Evolutionary conservation across 2,329 filamentous ascomycete species (phyloP).

Genomic region (Calonectria hongkongensis): DNA sequence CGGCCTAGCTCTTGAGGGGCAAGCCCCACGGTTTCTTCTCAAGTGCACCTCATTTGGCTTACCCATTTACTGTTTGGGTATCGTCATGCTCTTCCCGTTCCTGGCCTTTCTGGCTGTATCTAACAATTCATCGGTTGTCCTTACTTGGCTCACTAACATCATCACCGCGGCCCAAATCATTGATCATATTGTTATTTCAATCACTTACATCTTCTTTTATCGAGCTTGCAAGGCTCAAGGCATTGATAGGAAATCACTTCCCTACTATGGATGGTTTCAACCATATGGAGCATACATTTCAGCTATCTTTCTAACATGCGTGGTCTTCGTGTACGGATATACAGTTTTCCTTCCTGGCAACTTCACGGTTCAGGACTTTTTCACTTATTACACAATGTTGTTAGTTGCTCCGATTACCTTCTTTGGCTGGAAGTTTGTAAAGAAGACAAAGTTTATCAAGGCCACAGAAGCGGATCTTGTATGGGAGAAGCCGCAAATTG

Average conservation of each 20-base stretch:
- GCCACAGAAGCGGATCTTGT: slow-evolving; percentile 70
- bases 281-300: slow-evolving; percentile 17
- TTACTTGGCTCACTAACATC: slow-evolving; percentile 67
- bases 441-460: slow-evolving; percentile 69
- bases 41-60: slow-evolving; percentile 72
- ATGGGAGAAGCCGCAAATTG: slow-evolving; percentile 57
- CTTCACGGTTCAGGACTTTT: slow-evolving; percentile 57
- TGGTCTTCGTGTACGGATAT: slow-evolving; percentile 65
- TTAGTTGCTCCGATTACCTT: slow-evolving; percentile 68
- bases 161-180: slow-evolving; percentile 66
- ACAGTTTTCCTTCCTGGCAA: slow-evolving; percentile 68
- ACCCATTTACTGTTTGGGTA: slow-evolving; percentile 68
- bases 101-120: slow-evolving; percentile 65
- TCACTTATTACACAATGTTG: slow-evolving; percentile 68
- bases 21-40: slow-evolving; percentile 64
- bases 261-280: slow-evolving; percentile 66
- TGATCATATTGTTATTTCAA: slow-evolving; percentile 70
- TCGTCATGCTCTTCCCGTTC: slow-evolving; percentile 66
- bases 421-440: slow-evolving; percentile 73
- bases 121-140: slow-evolving; percentile 60
- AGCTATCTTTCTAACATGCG: neutral
- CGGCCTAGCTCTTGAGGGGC: slow-evolving; percentile 2
- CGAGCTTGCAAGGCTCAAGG: slow-evolving; percentile 69
- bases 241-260: slow-evolving; percentile 62
- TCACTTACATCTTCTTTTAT: slow-evolving; percentile 75